Evolutionary conservation across 2,329 filamentous ascomycete genomes (phyloP).

Genomic region (Sporothrix variecibatus): DNA sequence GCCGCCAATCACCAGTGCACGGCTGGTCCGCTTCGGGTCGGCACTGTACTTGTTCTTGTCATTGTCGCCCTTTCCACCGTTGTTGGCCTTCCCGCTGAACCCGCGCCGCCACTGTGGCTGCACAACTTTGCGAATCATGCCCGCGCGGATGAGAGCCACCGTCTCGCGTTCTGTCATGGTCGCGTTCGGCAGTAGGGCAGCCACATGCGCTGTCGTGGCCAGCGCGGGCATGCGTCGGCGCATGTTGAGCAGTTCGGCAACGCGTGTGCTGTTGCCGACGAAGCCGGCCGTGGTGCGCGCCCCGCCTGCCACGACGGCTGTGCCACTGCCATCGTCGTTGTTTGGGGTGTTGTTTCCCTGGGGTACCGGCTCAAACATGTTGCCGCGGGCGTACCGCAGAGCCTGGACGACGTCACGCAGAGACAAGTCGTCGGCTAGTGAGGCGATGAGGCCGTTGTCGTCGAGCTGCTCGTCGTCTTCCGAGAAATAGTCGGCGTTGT

Average conservation of each 20-base stretch:
- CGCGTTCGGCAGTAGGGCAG: conserved; percentile 62
- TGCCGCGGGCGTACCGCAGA: conserved; percentile 60
- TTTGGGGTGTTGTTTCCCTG: neutral
- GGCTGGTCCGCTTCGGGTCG: conserved; percentile 47
- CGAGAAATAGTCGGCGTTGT: conserved; percentile 42
- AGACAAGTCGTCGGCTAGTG: conserved; percentile 56
- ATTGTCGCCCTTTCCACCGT: neutral
- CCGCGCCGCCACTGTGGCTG: conserved; percentile 55
- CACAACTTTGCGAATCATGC: conserved; percentile 61
- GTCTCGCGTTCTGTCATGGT: conserved; percentile 69
- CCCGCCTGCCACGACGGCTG: neutral
- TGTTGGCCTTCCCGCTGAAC: conserved; percentile 44
- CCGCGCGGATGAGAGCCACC: conserved; percentile 58
- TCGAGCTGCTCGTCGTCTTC: conserved; percentile 46
- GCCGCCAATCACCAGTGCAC: conserved; percentile 41
- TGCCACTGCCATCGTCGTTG: neutral
- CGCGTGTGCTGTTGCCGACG: conserved; percentile 42
- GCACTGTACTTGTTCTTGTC: neutral
- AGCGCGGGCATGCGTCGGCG: conserved; percentile 62
- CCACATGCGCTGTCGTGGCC: conserved; percentile 66
- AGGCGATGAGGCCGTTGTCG: conserved; percentile 59
- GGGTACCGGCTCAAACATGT: conserved; percentile 67
- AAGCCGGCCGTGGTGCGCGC: conserved; percentile 11
- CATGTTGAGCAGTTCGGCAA: conserved; percentile 64
- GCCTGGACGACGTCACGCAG: conserved; percentile 66